These are phyloP conservation scores for Neocallimastix lanati DNA, from an alignment of 192 early-diverging fungal species.

Conservation along the genomic window DNA sequence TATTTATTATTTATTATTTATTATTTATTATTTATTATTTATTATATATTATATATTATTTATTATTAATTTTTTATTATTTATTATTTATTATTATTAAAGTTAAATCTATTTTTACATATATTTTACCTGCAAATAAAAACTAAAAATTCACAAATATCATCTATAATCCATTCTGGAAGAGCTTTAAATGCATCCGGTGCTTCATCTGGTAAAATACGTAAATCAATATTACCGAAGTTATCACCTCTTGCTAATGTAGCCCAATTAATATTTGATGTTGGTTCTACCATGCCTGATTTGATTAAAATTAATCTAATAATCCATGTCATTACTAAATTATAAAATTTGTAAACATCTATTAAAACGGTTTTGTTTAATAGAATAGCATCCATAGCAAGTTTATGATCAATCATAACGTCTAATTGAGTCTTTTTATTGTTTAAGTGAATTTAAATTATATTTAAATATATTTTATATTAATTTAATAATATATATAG, in stretches of 20 bases:
- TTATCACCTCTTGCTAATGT: conserved; percentile 8
- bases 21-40: no score
- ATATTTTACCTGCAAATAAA: conserved; percentile 47
- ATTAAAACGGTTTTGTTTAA: conserved; percentile 52
- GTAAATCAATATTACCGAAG: conserved; percentile 14
- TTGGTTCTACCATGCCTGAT: conserved; percentile 1
- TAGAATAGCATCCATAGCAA: conserved; percentile 58
- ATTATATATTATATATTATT: no score
- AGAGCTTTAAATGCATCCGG: conserved; percentile 49
- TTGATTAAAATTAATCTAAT: conserved; percentile 38
- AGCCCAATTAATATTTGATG: background rate
- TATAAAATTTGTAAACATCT: conserved; percentile 57
- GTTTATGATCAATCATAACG: conserved; percentile 38
- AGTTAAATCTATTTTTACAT: no score
- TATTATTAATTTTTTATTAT: no score
- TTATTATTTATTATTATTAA: no score
- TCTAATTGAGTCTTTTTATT: conserved; percentile 43
- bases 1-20: background rate
- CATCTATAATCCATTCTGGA: conserved; percentile 86
- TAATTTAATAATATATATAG: no score
- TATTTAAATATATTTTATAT: no score
- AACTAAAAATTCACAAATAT: conserved; percentile 61
- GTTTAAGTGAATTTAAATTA: no score
- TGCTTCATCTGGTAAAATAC: conserved; percentile 26
- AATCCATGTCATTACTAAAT: conserved; percentile 77